These are phyloP conservation scores for Stachybotrys echinatus DNA, from an alignment of 2,329 filamentous ascomycete genomes.

Conservation along the genomic window DNA sequence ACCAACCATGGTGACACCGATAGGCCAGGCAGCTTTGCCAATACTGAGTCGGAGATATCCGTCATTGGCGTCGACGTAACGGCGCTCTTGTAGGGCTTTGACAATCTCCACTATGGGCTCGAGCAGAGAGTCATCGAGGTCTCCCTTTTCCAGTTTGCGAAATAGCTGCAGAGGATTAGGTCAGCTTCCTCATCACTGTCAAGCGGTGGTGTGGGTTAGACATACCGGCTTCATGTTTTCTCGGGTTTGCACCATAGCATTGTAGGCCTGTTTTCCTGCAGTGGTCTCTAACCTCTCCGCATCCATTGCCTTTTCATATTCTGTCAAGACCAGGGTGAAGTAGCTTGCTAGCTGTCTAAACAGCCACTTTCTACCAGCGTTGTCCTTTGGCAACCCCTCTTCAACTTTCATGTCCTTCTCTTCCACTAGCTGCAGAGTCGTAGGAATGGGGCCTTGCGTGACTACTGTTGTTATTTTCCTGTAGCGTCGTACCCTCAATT, in stretches of 20 bases:
- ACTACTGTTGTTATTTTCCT: conserved; percentile 57
- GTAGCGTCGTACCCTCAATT: conserved; percentile 64
- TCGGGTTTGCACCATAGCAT: conserved; percentile 79
- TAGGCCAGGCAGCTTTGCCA: conserved; percentile 96
- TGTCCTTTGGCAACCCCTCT: conserved; percentile 55
- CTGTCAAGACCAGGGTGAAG: conserved; percentile 90
- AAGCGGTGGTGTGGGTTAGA: conserved; percentile 3
- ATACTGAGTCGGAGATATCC: conserved; percentile 91
- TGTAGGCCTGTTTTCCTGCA: conserved; percentile 75
- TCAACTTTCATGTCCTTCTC: conserved; percentile 87
- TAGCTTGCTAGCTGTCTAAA: conserved; percentile 89
- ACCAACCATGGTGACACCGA: conserved; percentile 99
- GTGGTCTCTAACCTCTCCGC: conserved; percentile 59
- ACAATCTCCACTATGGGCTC: conserved; percentile 88
- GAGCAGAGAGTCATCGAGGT: conserved; percentile 73
- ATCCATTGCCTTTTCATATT: conserved; percentile 78
- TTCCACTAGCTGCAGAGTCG: conserved; percentile 70
- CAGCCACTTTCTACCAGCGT: conserved; percentile 62
- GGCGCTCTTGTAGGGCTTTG: conserved; percentile 78
- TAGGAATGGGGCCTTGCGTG: conserved; percentile 78
- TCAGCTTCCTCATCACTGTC: background rate
- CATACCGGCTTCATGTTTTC: conserved; percentile 76
- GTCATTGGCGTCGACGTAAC: conserved; percentile 95
- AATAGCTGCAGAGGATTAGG: conserved; percentile 73
- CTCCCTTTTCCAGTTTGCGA: conserved; percentile 76